Conservation (phyloP, 139 green algal genomes). For the Chlorella sorokiniana region DNA sequence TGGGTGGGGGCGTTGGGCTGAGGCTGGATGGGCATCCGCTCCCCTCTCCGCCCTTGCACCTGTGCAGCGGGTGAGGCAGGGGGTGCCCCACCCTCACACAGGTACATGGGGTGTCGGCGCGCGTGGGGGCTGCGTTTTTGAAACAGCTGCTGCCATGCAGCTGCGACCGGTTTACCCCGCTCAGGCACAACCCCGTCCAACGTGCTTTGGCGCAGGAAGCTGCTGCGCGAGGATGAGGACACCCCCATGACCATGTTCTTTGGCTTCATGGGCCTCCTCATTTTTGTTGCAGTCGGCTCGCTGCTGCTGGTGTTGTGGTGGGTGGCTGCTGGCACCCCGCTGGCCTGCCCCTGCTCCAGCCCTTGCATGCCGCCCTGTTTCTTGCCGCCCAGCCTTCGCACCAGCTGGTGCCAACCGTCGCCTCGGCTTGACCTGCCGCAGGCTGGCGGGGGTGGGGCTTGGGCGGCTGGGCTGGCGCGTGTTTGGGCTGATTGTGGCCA, state of each 20-base stretch:
- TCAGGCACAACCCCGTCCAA: no score
- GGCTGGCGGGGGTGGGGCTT: slow-evolving; percentile 28
- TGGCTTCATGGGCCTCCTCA: slow-evolving; percentile 79
- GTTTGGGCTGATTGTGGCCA: slow-evolving; percentile 39
- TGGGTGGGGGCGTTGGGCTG: not conserved
- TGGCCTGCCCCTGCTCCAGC: not conserved
- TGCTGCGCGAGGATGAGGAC: slow-evolving; percentile 65
- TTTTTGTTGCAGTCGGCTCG: slow-evolving; percentile 48
- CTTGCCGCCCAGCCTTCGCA: not conserved
- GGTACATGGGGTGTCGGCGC: no score
- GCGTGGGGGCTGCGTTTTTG: no score
- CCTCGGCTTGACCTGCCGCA: not conserved
- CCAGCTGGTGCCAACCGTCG: no score
- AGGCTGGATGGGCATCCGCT: no score
- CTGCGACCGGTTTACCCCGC: no score
- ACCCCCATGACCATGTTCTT: slow-evolving; percentile 80
- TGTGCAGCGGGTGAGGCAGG: no score
- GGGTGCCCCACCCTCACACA: no score
- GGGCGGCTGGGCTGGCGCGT: slow-evolving; percentile 39
- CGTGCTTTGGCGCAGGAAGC: slow-evolving; percentile 1
- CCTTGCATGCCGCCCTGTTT: not conserved
- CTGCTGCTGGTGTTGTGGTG: slow-evolving; percentile 53
- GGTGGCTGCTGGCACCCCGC: not conserved
- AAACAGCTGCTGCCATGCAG: no score
- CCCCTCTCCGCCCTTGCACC: no score